Base-by-base conservation (phyloP, 768 basidiomycete species). In the Hericium alpestre region DNA sequence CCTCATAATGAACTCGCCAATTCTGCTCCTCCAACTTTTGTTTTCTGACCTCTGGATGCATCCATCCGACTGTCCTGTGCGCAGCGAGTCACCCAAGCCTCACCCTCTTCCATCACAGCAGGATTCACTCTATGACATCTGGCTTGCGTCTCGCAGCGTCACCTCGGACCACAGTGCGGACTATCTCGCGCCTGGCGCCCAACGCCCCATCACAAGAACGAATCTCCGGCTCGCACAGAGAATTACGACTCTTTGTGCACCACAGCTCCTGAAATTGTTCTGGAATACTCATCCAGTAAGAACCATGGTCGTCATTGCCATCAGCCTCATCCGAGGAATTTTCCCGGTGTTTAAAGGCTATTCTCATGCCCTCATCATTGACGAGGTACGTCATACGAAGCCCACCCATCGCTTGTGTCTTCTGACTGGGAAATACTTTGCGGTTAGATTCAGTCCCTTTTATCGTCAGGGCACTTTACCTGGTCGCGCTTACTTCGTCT, bases 301-400 rank as follows among this genome's bases (percentile, higher is more conserved):
- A 58, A 83, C 86, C 20, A 73, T 79, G n/a, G 72, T 87, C 55
- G 84, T 91, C 81, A 71, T 90, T 68, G 56, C 76, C 58, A 71
- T 90, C 62, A 86, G 89, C 68, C 70, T 90, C 53, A 63, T 84
- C 57, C 80, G 87, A 62, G 90, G 87, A 59, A 71, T 86, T 58
- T 82, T 90, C 65, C 89, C 89, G 38, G 90, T 88, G 10, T 86
- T 87, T 69, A 80, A 87, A 71, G 85, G 87, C 59, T 91, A 89
- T 73, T 90, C 90, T 9, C 90, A 91, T 72, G 88, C 88, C 55
- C 71, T 88, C 69, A 87, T 91, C 63, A 82, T 91, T 61, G 84
- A 92, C 71, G 87, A 92, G 79, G 89, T 86, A 54, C 38, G 83
- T 69, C 54, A 32, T 32, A 32, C 32, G 32, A 6, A 6, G 32